Base-by-base conservation (phyloP, 108 stramenopile genomes). In the Mediolabrus comicus region DNA sequence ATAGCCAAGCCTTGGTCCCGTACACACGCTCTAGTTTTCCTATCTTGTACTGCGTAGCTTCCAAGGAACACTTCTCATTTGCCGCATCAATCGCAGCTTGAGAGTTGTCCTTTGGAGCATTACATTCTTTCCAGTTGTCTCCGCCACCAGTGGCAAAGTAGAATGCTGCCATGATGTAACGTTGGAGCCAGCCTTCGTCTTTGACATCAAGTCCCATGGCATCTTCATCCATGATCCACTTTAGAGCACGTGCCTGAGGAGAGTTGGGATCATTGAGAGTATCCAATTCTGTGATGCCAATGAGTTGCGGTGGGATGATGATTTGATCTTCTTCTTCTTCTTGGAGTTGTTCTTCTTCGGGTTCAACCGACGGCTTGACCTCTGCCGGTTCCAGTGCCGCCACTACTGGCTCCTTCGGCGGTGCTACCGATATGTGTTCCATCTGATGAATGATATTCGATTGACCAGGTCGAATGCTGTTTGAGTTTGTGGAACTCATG, bases 181-280 rank as follows among this genome's bases (percentile, higher is more conserved):
- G 24, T 58, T 67, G 65, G 7, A 16, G 4, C 41, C 41, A 43
- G 16, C 17, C 41, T 16, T 11, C 16, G 41, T 17, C 26, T 9
- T 16, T 2, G 19, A 43, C 36, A 19, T 70, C 62, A 16, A 69
- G 53, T 10, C 13, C 1, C 12, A 31, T 32, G 13, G 6, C 12
- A 32, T 76, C 75, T 22, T 30, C 39, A 30, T 24, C 29, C 12
- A 35, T 13, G 22, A 76, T 35, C 75, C 75, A 76, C n/a, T 57
- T 28, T 19, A 43, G 62, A 36, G 75, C 68, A 49, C 69, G 54
- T 17, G 25, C 61, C 19, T 62, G 53, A 22, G 69, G 53, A 6
- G 68, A 54, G 10, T 32, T 30, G 3, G 31, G 24, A 19, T 69
- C 35, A 25, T 62, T 39, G 2, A 76, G 34, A 4, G 57, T 19